Evolutionary conservation across 2,329 filamentous ascomycete genomes (phyloP), one percentile per base, ranked within the genome.

Genomic region (Aspergillus sp.): DNA sequence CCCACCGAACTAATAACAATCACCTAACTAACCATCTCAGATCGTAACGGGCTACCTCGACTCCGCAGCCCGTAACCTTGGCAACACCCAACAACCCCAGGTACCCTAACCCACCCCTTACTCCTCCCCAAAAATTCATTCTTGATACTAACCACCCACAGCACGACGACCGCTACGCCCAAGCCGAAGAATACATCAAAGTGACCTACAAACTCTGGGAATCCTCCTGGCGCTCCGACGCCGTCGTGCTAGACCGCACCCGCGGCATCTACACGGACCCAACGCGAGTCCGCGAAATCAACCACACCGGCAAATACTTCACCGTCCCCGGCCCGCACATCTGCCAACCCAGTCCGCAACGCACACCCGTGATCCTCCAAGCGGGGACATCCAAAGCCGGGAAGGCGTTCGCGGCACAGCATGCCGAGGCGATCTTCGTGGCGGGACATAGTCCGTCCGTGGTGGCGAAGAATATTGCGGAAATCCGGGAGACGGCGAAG

Each of bases 361-460:
- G 89, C 3, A 90, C 88, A 1, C 89, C 89, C 0, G 79, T 91
- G 2, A 81, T 91, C 4, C 80, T 91, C 3, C 89, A 91, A 72
- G 89, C 89, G 0, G 89, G 89, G 0, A 89, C 88, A 0, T 89
- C 86, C 0, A 84, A 81, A 53, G 82, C 87, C 0, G 89, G 88
- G 2, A 89, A 88, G 71, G 73, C 76, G 0, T 91, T 91, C 66
- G 88, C 87, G 0, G 87, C 88, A 0, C 84, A 87, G 65, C 87
- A 91, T 69, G 89, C 89, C 0, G 89, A 91, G 68, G 88, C 84
- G 2, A 88, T 91, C 54, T 91, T 91, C 66, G 83, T 90, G 0
- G 87, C 85, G 0, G 86, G 86, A 0, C 88, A 90, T 70, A 84
- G 84, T 1, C 86, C 89, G 0, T 77, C 79, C 1, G 84, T 88